Base-by-base conservation (phyloP, 352 stramenopile genomes). In the Globisporangium spiculum region DNA sequence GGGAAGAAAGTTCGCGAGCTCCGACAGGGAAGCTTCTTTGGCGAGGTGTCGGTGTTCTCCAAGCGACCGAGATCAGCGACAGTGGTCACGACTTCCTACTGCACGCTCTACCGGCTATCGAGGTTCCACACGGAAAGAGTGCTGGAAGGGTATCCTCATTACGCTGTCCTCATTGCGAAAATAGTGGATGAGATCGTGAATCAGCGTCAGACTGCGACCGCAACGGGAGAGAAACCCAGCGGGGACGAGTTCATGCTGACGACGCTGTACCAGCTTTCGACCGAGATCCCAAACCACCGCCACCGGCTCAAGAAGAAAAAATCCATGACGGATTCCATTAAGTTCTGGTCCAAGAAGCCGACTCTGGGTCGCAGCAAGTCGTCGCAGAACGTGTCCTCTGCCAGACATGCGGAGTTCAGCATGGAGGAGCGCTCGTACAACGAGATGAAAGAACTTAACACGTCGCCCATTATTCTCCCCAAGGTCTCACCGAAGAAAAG, bases 1-100 rank as follows among this genome's bases (percentile, higher is more conserved):
- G 80, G 73, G 0, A 65, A 76, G 16, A 88, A 88, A 52, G 79
- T 92, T 3, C 79, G 84, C n/a, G 84, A 92, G 60, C 70, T 92
- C 24, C 68, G 77, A 3, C 82, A 84, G 32, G 84, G 81, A 9
- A 86, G 75, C 26, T 91, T 92, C 63, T 91, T 92, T 64, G 82
- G 84, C 0, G 84, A 92, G 56, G 73, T 92, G 10, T 90, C 84
- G 0, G 80, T 91, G 9, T 92, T 92, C 54, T 89, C 84, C 0
- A 79, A 86, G 57, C 79, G 79, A 1, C 77, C 76, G 18, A 73
- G 84, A 2, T 88, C 84, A 0, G 84, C 84, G 24, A 81, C 79
- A 1, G 82, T 91, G 6, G 65, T 84, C 9, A 89, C 83, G 0
- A 75, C 76, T 0, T 84, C 83, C 0, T 91, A 89, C 54, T 88